Base-by-base conservation (phyloP, 2,329 filamentous ascomycete species). In the Neofusicoccum laricinum region DNA sequence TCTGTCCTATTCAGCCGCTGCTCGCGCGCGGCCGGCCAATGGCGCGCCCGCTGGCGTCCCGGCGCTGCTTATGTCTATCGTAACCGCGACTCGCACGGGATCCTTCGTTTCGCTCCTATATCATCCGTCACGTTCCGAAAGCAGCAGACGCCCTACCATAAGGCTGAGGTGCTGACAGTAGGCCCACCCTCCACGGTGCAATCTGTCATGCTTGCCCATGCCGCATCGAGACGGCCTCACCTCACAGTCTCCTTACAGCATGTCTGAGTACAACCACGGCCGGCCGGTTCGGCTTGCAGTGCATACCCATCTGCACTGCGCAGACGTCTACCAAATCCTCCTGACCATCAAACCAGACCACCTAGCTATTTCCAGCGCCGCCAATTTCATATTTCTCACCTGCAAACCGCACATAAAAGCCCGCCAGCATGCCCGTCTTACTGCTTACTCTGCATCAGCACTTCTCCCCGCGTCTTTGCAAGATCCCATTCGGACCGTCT, bases 131-230 rank as follows among this genome's bases (percentile, higher is more conserved):
- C 30, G 21, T 53, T 45, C 61, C 38, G 46, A 15, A 34, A 3
- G 11, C 48, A 46, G 21, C 36, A 19, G 40, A 53, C 61, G 61
- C 61, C 61, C 36, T 63, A 55, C 61, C 49, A 12, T 53, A 63
- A 63, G 61, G 49, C 49, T 55, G 61, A 55, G n/a, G 40, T 53
- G 61, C 61, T 53, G 61, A 63, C 48, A 48, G 48, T 53, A 53
- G 61, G 38, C 25, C 61, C 61, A 34, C 50, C 40, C 30, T 34
- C 53, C 25, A 17, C 36, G 3, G 36, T 19, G 30, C 14, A n/a
- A 63, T 55, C 61, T 63, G 61, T 63, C 61, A 63, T 53, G 49
- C 49, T 53, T 25, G 40, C 38, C 48, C 32, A 51, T 46, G 50
- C 48, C 36, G 34, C 41, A 48, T 36, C 48, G 46, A 50, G 19